A percentile compares a stretch with the other conserved stretches of the same genome.
Conservation (phyloP, 768 basidiomycete genomes). For the Atractiella rhizophila region DNA sequence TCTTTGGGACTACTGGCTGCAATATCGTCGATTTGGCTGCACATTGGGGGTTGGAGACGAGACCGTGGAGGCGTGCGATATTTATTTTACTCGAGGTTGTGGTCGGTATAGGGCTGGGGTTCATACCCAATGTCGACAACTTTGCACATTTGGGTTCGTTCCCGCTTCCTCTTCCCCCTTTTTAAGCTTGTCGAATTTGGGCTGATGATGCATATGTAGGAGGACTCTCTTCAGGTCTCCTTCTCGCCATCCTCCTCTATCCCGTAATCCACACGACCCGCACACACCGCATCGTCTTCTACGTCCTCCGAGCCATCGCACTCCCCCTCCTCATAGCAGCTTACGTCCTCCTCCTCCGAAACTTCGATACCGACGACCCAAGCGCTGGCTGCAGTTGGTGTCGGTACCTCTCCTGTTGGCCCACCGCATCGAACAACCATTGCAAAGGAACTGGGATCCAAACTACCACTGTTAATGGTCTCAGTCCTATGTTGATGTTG, state of each 20-base stretch:
- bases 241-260: conserved; percentile 59
- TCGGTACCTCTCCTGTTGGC: conserved; percentile 51
- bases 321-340: conserved; percentile 51
- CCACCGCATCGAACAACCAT: conserved; percentile 28
- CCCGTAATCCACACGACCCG: conserved; percentile 63
- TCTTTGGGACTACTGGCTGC: conserved; percentile 15
- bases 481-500: too few species aligned
- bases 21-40: conserved; percentile 40
- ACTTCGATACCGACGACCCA: conserved; percentile 74
- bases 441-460: too few species aligned
- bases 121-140: conserved; percentile 65
- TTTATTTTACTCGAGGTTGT: conserved; percentile 68
- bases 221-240: conserved; percentile 40
- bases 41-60: conserved; percentile 72
- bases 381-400: conserved; percentile 38
- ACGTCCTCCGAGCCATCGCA: conserved; percentile 44
- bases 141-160: conserved; percentile 61
- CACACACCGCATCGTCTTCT: conserved; percentile 39
- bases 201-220: conserved; percentile 29
- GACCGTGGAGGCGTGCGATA: conserved; percentile 55
- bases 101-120: conserved; percentile 61
- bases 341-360: conserved; percentile 54
- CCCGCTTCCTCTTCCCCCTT: not conserved
- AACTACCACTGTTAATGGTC: too few species aligned
- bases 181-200: not conserved